Evolutionary conservation across 768 basidiomycete genomes (phyloP), one percentile per base, ranked within the genome.

Genomic region (Gymnopilus dilepis): DNA sequence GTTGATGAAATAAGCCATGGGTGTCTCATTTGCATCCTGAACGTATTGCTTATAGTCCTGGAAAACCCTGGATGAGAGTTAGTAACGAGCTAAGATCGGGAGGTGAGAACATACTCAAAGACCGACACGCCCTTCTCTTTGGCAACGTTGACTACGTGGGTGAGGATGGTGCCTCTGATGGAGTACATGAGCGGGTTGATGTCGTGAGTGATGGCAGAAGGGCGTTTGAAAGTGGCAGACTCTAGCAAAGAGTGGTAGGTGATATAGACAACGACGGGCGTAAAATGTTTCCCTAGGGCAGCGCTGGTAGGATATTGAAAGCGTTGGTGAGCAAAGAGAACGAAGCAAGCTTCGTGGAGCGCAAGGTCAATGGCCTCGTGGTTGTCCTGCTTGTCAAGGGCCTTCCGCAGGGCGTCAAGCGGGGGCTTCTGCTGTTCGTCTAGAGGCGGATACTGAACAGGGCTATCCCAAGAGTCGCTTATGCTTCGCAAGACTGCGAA

Each of bases 1-100:
- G 22, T 65, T 64, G 50, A 28, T 62, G 0, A 64, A 26, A 24
- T 60, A 65, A 2, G 63, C 22, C 61, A 67, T 65, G 8, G 61
- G 63, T 4, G 66, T 65, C 19, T 64, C 57, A 4, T 47, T 28
- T 1, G 38, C 17, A 24, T 59, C 55, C 2, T 55, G 53, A 26
- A 55, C 11, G 28, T 30, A 65, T 15, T 21, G 4, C n/a, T 45
- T 22, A 6, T 50, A 21, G 2, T 7, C 19, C 5, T 30, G 19
- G 38, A 37, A 34, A 28, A 19, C 30, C 12, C 47, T 50, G n/a
- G 40, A 26, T 43, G 13, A 28, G 19, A 30, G 13, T 6, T 57
- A 9, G 28, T 7, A 43, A 31, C 28, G 19, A 57, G 34, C 13
- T 37, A 12, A 43, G 12, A 12, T 12, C 13, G 19, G 26, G 22